phyloP scores from a whole-genome alignment of 352 stramenopile genomes.

The Globisporangium alternatum region DNA sequence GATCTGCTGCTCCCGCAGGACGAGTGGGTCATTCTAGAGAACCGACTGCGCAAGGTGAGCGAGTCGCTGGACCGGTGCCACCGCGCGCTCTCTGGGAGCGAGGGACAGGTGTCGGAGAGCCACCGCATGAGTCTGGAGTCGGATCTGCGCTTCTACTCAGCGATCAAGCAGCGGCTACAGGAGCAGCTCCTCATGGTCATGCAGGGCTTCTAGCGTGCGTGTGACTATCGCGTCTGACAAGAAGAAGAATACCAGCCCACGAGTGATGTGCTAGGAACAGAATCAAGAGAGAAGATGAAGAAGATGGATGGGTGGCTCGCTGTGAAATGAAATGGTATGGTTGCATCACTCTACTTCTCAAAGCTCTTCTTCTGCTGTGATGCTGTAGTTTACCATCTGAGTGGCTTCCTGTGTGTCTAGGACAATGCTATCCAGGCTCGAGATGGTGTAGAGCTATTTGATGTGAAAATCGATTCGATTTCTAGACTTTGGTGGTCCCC shows the following conservation, averaged over 20 bases:
- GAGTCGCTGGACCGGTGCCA: conserved; percentile 69
- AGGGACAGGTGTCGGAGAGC: conserved; percentile 44
- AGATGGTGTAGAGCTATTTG: not conserved
- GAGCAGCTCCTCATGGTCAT: conserved; percentile 70
- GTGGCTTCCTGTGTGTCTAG: too few relatives aligned
- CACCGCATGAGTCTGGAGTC: conserved; percentile 60
- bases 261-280: too few relatives aligned
- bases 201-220: conserved; percentile 30
- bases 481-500: not conserved
- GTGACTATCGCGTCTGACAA: too few relatives aligned
- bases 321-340: too few relatives aligned
- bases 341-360: too few relatives aligned
- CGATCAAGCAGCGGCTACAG: conserved; percentile 73
- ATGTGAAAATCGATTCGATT: not conserved
- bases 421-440: not conserved
- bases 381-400: not conserved
- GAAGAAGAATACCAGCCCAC: too few relatives aligned
- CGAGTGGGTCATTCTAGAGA: conserved; percentile 65
- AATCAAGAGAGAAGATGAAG: too few relatives aligned
- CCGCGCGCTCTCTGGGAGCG: conserved; percentile 38
- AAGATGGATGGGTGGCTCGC: too few relatives aligned
- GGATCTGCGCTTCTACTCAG: conserved; percentile 65
- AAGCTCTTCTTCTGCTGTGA: too few relatives aligned
- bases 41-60: conserved; percentile 61
- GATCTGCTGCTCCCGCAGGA: conserved; percentile 53